phyloP scores from a whole-genome alignment of 23 red algal species.

The Pyropia haitanensis region DNA sequence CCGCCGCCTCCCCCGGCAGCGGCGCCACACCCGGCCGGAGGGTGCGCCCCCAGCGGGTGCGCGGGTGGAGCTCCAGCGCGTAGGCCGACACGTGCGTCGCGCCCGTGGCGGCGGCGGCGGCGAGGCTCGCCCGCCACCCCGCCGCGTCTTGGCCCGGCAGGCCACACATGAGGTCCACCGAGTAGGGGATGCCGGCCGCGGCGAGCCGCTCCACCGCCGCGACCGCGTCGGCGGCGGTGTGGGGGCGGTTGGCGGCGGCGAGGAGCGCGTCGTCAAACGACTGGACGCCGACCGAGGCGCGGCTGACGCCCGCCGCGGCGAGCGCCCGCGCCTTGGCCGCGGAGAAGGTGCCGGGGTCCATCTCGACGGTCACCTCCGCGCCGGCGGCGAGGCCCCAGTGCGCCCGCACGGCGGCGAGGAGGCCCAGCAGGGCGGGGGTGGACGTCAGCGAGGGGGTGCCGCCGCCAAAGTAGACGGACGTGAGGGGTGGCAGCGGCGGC shows the following conservation, averaged over 20 bases:
- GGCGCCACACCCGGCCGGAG: slow-evolving; percentile 30
- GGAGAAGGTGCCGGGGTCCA: slow-evolving; percentile 94
- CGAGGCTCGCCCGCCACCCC: slow-evolving; percentile 32
- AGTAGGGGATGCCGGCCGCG: slow-evolving; percentile 41
- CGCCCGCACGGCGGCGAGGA: slow-evolving; percentile 33
- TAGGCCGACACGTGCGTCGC: slow-evolving; percentile 85
- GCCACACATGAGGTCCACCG: slow-evolving; percentile 84
- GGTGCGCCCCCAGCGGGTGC: slow-evolving; percentile 46
- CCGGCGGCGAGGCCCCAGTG: slow-evolving; percentile 22
- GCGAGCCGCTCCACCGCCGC: slow-evolving; percentile 37
- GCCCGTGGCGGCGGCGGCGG: slow-evolving; percentile 11
- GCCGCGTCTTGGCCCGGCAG: slow-evolving; percentile 45
- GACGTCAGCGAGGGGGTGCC: slow-evolving; percentile 84
- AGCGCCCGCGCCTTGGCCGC: slow-evolving; percentile 16
- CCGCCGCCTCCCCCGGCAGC: slow-evolving; percentile 56
- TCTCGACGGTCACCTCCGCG: slow-evolving; percentile 79
- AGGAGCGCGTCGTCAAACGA: slow-evolving; percentile 65
- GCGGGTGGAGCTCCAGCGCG: slow-evolving; percentile 70
- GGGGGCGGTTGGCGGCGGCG: slow-evolving; percentile 45
- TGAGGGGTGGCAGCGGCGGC: slow-evolving; percentile 21
- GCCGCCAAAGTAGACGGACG: slow-evolving; percentile 86
- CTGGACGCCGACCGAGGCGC: slow-evolving; percentile 82
- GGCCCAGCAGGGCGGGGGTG: slow-evolving; percentile 12
- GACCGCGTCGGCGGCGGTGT: slow-evolving; percentile 45
- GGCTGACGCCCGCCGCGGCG: slow-evolving; percentile 48